Percentiles rank a stretch among this genome's conserved stretches.
These are phyloP conservation scores for Baorangia bicolor DNA, from an alignment of 768 basidiomycete species.

Conservation along the genomic window DNA sequence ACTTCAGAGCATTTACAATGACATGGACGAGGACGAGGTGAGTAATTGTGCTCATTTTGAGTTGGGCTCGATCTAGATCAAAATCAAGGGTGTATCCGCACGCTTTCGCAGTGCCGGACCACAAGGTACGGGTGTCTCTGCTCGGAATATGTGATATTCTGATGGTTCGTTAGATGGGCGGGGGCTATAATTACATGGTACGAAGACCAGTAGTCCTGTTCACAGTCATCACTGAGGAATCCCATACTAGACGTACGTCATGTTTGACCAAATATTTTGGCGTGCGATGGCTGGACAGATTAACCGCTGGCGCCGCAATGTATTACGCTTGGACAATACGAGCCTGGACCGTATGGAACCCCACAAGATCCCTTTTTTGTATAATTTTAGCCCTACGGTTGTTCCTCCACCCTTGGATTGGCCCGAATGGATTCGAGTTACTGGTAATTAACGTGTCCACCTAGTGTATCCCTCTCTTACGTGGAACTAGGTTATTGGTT, in stretches of 20 bases:
- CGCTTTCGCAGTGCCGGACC: constrained; percentile 96
- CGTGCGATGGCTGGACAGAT: constrained; percentile 90
- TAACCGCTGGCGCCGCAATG: constrained; percentile 86
- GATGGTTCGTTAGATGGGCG: constrained; percentile 72
- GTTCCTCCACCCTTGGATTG: constrained; percentile 96
- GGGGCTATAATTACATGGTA: constrained; percentile 98
- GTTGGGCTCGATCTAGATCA: background rate
- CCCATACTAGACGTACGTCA: constrained; percentile 72
- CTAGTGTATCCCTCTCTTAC: constrained; percentile 5
- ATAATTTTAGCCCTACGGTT: constrained; percentile 91
- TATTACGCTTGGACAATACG: constrained; percentile 74
- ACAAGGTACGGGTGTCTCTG: constrained; percentile 55
- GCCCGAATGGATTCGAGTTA: constrained; percentile 98
- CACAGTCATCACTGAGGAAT: background rate
- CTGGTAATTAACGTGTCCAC: constrained; percentile 48
- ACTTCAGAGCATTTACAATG: constrained; percentile 97
- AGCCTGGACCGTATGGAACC: constrained; percentile 94
- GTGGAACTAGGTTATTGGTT: constrained; percentile 85
- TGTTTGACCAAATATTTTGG: constrained; percentile 99
- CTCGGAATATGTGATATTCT: constrained; percentile 11
- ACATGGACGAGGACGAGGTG: constrained; percentile 93
- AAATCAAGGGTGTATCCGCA: constrained; percentile 84
- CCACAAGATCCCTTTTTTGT: constrained; percentile 96
- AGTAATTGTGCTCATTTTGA: background rate
- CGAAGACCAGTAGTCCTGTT: constrained; percentile 14